Evolutionary conservation across 2,329 filamentous ascomycete genomes (phyloP).

Genomic region (Tolypocladium album): DNA sequence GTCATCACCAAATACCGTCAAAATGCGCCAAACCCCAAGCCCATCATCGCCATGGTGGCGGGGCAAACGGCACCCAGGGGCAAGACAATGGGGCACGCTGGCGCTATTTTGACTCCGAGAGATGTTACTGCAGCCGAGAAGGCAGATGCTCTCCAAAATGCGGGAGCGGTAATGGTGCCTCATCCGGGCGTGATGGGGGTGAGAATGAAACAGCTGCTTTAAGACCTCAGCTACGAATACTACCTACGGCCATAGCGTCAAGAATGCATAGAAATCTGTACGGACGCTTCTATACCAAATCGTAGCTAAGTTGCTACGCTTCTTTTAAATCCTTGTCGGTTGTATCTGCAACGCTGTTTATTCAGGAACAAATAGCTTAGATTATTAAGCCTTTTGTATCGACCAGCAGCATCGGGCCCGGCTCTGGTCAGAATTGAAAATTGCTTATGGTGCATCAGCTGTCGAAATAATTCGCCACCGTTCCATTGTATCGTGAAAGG

Average conservation of each 20-base stretch:
- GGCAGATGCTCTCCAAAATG: constrained; percentile 19
- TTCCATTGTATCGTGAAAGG: too few species aligned
- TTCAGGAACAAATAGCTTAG: neutral
- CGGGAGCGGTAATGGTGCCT: constrained; percentile 24
- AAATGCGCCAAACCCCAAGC: constrained; percentile 50
- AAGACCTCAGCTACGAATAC: neutral
- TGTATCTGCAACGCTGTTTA: neutral
- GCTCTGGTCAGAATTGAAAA: too few species aligned
- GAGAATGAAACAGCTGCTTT: constrained; percentile 21
- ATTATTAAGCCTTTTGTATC: neutral
- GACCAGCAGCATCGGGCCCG: neutral
- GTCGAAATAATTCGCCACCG: too few species aligned
- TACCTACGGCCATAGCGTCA: neutral
- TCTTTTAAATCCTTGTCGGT: neutral
- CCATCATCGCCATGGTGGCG: constrained; percentile 51
- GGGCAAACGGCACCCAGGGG: constrained; percentile 50
- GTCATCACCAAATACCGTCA: constrained; percentile 56
- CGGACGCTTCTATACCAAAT: neutral
- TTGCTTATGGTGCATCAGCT: too few species aligned
- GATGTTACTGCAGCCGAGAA: constrained; percentile 22
- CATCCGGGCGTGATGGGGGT: constrained; percentile 26
- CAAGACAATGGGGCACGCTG: constrained; percentile 63
- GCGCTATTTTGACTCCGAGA: constrained; percentile 38
- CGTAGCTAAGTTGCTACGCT: neutral
- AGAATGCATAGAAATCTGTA: neutral